Percentiles rank a stretch among this genome's conserved stretches.
Evolutionary conservation across 2,329 filamentous ascomycete species (phyloP).

Genomic region (Dactylonectria estremocensis): DNA sequence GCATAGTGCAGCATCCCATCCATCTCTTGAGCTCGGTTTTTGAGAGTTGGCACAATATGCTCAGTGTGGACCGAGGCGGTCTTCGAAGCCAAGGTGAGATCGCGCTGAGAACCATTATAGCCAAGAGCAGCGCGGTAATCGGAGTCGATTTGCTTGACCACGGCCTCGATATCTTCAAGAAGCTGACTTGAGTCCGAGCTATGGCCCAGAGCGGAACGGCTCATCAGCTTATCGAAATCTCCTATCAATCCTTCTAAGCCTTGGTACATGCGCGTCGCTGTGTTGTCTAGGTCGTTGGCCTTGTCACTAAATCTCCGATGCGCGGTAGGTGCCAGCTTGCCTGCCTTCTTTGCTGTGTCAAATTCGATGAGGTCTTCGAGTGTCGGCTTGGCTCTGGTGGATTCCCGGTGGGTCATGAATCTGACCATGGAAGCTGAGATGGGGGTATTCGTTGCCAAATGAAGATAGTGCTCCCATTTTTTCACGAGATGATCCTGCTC

Average conservation of each 20-base stretch:
- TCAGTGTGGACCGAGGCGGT: slow-evolving; percentile 76
- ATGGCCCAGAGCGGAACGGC: slow-evolving; percentile 69
- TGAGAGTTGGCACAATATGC: slow-evolving; percentile 71
- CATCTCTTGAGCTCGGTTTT: slow-evolving; percentile 72
- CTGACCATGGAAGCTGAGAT: slow-evolving; percentile 77
- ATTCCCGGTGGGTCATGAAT: slow-evolving; percentile 71
- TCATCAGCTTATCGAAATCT: slow-evolving; percentile 73
- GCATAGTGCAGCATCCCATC: slow-evolving; percentile 71
- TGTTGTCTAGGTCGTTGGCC: slow-evolving; percentile 73
- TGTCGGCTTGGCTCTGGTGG: slow-evolving; percentile 67
- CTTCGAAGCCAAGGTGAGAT: slow-evolving; percentile 74
- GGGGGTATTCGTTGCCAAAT: slow-evolving; percentile 74
- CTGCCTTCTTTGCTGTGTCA: slow-evolving; percentile 80
- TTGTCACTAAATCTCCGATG: slow-evolving; percentile 73
- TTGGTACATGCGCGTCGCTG: slow-evolving; percentile 71
- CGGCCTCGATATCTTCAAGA: slow-evolving; percentile 86
- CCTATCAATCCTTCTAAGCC: slow-evolving; percentile 74
- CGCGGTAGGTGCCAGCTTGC: slow-evolving; percentile 72
- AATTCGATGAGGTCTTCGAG: slow-evolving; percentile 84
- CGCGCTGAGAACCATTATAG: slow-evolving; percentile 75
- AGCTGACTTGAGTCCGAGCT: slow-evolving; percentile 77
- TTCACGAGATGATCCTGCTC: slow-evolving; percentile 77
- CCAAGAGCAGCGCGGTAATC: slow-evolving; percentile 86
- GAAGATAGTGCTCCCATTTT: slow-evolving; percentile 79
- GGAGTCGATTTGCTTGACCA: slow-evolving; percentile 88